Percentiles rank a stretch among this genome's conserved stretches.
These are phyloP conservation scores for Penicillium expansum DNA, from an alignment of 2,329 filamentous ascomycete species.

Conservation along the genomic window DNA sequence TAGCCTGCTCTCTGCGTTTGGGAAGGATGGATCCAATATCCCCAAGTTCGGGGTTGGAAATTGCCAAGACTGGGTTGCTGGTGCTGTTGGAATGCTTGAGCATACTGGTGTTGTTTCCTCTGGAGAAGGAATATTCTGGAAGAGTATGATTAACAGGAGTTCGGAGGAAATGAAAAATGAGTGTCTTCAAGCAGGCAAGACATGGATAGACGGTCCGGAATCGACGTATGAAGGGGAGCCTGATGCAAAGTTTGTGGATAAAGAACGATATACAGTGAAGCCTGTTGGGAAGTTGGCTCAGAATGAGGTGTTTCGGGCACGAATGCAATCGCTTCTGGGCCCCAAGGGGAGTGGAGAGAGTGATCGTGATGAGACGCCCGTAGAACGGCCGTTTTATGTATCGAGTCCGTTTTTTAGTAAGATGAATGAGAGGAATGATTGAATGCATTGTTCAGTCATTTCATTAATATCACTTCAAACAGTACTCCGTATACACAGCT, in stretches of 20 bases:
- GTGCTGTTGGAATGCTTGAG: background rate
- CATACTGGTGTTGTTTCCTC: background rate
- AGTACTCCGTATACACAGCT: background rate
- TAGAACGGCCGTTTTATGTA: background rate
- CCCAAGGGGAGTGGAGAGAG: background rate
- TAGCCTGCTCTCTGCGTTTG: background rate
- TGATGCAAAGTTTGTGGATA: background rate
- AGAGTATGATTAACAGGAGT: background rate
- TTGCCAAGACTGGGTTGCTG: conserved; percentile 1
- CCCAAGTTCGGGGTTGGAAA: background rate
- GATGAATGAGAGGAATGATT: background rate
- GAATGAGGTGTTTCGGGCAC: background rate
- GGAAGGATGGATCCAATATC: background rate
- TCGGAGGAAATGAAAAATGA: background rate
- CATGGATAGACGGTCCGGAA: background rate
- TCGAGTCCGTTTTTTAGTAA: conserved; percentile 5
- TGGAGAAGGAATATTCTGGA: background rate
- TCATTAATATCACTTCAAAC: background rate
- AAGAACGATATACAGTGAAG: background rate
- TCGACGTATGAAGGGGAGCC: background rate
- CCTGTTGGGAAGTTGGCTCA: conserved; percentile 1
- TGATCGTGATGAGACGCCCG: background rate
- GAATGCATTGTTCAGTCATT: background rate
- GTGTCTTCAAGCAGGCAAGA: background rate
- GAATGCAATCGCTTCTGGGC: background rate